Base-by-base conservation (phyloP, 2,329 filamentous ascomycete genomes). In the Fusarium denticulatum region DNA sequence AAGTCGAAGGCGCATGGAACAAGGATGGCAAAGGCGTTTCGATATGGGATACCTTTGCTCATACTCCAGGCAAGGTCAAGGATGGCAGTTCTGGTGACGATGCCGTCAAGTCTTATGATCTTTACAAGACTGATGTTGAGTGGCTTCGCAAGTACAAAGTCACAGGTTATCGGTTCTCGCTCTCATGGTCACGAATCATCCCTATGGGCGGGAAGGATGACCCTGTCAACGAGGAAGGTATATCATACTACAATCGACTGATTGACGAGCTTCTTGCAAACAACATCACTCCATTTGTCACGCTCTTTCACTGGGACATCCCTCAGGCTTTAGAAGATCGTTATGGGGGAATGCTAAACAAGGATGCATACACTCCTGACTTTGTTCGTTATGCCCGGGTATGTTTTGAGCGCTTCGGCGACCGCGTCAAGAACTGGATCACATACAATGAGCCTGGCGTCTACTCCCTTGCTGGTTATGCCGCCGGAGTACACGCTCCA, bases 251-350 rank as follows among this genome's bases (percentile, higher is more conserved):
- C 79, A 83, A 88, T 77, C 85, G 87, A 49, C 85, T 92, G 43
- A 86, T 91, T 32, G 87, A 92, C 72, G 88, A 90, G 76, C 83
- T 92, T 15, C 49, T 77, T 15, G 49, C 62, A 5, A 88, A 88
- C 37, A 86, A 84, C 46, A 91, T 92, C 72, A 86, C 85, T 15
- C 90, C 90, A 0, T 86, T 91, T 73, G 83, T 91, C 59, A 92
- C 90, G 2, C 83, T 92, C 7, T 91, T 88, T 79, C 90, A 92
- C 75, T 92, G 90, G 90, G 90, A 92, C 79, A 84, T 89, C 2
- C 90, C 90, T 15, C 75, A 77, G 26, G 47, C 64, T 0, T 50
- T 77, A 9, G 70, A 75, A 40, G 74, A 77, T 32, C 74, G 75
- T 2, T 76, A 77, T 6, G 72, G 74, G 1, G 72, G 75, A 32